phyloP scores from a whole-genome alignment of 768 basidiomycete species.

The Serendipita sp. region DNA sequence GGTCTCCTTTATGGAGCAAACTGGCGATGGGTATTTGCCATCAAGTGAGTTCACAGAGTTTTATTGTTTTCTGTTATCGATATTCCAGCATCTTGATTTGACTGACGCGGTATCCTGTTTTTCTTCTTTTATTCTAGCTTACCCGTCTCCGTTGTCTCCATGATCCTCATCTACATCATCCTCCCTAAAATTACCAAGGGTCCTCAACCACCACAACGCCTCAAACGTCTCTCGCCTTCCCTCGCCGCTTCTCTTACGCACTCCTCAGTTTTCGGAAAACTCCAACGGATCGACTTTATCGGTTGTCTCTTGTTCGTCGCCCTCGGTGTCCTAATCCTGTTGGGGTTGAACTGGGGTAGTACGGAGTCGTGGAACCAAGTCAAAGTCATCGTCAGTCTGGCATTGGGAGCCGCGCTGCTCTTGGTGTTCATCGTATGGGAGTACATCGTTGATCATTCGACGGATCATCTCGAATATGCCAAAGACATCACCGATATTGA shows the following conservation, averaged over 20 bases:
- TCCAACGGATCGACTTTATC: slow-evolving; percentile 31
- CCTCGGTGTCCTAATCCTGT: slow-evolving; percentile 31
- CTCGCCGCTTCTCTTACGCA: background rate
- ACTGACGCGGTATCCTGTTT: no score
- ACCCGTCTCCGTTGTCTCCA: slow-evolving; percentile 24
- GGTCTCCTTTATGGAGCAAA: slow-evolving; percentile 26
- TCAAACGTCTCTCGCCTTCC: background rate
- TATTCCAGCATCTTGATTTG: no score
- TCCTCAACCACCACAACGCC: slow-evolving; percentile 11
- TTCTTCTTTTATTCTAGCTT: slow-evolving; percentile 20
- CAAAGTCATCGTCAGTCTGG: slow-evolving; percentile 32
- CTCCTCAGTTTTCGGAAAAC: slow-evolving; percentile 11
- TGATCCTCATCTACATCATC: slow-evolving; percentile 27
- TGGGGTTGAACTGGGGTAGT: slow-evolving; percentile 38
- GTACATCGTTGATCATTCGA: slow-evolving; percentile 22
- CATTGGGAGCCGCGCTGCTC: slow-evolving; percentile 30
- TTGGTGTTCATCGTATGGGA: slow-evolving; percentile 30
- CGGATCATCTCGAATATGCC: background rate
- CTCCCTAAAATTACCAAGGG: slow-evolving; percentile 24
- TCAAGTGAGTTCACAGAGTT: slow-evolving; percentile 28
- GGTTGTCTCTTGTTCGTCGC: slow-evolving; percentile 30
- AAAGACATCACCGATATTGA: background rate
- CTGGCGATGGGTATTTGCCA: slow-evolving; percentile 41
- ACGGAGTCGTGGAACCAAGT: slow-evolving; percentile 25
- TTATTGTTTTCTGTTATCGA: background rate